These are phyloP conservation scores for Podaxis sp. DNA, from an alignment of 768 basidiomycete genomes.

Conservation along the genomic window DNA sequence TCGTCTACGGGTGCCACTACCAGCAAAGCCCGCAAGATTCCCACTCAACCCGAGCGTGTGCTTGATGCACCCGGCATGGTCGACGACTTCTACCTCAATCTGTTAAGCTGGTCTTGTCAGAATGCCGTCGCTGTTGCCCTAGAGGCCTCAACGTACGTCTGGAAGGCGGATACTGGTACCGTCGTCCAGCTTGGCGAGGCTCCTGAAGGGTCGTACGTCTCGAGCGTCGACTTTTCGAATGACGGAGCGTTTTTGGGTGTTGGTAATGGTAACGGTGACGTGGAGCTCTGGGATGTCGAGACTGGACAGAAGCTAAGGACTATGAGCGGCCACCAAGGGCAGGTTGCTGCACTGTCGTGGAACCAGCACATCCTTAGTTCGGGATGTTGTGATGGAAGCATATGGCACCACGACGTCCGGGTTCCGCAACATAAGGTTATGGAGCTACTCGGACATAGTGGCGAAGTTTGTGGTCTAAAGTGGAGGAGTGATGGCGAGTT, in stretches of 20 bases:
- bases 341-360: conserved; percentile 87
- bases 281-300: conserved; percentile 95
- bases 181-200: conserved; percentile 78
- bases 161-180: conserved; percentile 86
- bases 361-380: conserved; percentile 79
- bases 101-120: conserved; percentile 82
- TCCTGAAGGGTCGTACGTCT: conserved; percentile 70
- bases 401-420: conserved; percentile 95
- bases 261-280: conserved; percentile 75
- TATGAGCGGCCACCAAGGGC: conserved; percentile 85
- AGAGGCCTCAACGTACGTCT: conserved; percentile 83
- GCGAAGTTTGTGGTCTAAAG: conserved; percentile 89
- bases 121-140: conserved; percentile 91
- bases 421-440: conserved; percentile 84
- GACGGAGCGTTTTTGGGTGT: conserved; percentile 81
- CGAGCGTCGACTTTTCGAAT: conserved; percentile 73
- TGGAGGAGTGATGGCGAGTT: conserved; percentile 89
- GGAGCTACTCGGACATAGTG: conserved; percentile 85
- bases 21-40: conserved; percentile 75
- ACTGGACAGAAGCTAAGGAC: conserved; percentile 74
- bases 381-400: conserved; percentile 91
- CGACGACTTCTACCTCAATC: conserved; percentile 97
- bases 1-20: conserved; percentile 61
- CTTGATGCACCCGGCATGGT: conserved; percentile 91
- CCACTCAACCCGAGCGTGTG: conserved; percentile 87